Evolutionary conservation across 2,329 filamentous ascomycete genomes (phyloP).

Genomic region (Botryosphaeria agaves): DNA sequence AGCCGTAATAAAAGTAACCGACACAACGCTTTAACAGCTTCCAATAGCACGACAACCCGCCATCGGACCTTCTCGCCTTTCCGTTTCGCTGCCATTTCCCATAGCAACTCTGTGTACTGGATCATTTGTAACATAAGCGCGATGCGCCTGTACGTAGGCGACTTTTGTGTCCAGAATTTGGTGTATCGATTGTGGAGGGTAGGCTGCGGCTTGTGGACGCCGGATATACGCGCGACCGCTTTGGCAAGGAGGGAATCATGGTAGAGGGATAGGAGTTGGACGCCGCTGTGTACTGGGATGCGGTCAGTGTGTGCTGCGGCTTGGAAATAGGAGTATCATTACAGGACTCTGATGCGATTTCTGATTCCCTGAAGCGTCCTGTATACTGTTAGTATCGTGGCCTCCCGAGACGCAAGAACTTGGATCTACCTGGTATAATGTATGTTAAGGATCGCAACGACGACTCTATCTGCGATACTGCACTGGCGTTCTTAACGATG

Average conservation of each 20-base stretch:
- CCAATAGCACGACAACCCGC: constrained; percentile 72
- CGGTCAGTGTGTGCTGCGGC: constrained; percentile 7
- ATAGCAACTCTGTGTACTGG: constrained; percentile 87
- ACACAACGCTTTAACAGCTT: constrained; percentile 74
- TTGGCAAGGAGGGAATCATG: constrained; percentile 74
- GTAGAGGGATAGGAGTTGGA: constrained; percentile 81
- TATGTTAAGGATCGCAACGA: constrained; percentile 86
- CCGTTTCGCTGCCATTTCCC: constrained; percentile 90
- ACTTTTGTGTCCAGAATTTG: constrained; percentile 42
- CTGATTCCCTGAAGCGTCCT: constrained; percentile 79
- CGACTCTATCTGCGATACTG: constrained; percentile 89
- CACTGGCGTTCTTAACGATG: constrained; percentile 84
- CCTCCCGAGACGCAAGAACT: neutral
- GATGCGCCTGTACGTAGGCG: constrained; percentile 59
- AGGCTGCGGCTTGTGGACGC: constrained; percentile 31
- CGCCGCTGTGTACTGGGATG: constrained; percentile 53
- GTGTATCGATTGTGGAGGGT: constrained; percentile 47
- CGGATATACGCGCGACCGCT: constrained; percentile 38
- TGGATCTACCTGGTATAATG: constrained; percentile 61
- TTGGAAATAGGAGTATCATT: constrained; percentile 7
- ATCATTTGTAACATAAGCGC: constrained; percentile 76
- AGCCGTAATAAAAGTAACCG: constrained; percentile 63
- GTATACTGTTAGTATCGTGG: constrained; percentile 8
- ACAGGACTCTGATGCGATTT: constrained; percentile 82
- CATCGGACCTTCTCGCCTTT: constrained; percentile 67